Conservation (phyloP, 2,329 filamentous ascomycete species). For the Fusarium falciforme region DNA sequence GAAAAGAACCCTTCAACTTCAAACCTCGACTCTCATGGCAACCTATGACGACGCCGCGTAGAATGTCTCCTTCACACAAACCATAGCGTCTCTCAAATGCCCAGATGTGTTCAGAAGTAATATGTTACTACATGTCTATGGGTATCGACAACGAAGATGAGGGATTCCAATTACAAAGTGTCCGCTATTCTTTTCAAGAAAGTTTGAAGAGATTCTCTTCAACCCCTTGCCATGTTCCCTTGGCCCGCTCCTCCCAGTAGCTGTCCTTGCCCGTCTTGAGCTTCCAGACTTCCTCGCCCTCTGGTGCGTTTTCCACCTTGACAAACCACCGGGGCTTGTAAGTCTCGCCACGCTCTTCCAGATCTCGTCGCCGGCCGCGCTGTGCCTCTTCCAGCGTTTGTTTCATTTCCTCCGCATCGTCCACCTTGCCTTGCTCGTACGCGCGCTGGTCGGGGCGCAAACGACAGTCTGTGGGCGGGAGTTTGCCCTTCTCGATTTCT, state of each 20-base stretch:
- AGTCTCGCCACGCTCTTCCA: conserved; percentile 79
- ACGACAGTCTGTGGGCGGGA: conserved; percentile 85
- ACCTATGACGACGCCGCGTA: neutral
- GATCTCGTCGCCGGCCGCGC: conserved; percentile 75
- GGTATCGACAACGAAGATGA: conserved; percentile 25
- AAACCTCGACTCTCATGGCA: neutral
- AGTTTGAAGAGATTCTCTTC: conserved; percentile 59
- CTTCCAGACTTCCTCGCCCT: conserved; percentile 78
- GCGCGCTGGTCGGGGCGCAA: conserved; percentile 89
- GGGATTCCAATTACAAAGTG: conserved; percentile 6
- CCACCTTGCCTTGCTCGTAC: conserved; percentile 83
- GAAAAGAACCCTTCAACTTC: neutral
- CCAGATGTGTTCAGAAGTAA: neutral
- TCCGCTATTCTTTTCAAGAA: conserved; percentile 36
- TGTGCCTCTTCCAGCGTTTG: conserved; percentile 87
- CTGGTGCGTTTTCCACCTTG: conserved; percentile 68
- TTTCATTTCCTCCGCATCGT: conserved; percentile 87
- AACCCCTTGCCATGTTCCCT: conserved; percentile 72
- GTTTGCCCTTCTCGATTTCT: conserved; percentile 75
- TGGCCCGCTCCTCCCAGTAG: conserved; percentile 90
- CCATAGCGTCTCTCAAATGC: neutral
- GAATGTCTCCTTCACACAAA: neutral
- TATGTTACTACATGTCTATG: neutral
- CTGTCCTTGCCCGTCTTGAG: conserved; percentile 84
- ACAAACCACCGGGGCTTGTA: conserved; percentile 89